A percentile compares a stretch with the other conserved stretches of the same genome.
phyloP scores from a whole-genome alignment of 148 eudicot species.

The Vaccinium vitisidaea region DNA sequence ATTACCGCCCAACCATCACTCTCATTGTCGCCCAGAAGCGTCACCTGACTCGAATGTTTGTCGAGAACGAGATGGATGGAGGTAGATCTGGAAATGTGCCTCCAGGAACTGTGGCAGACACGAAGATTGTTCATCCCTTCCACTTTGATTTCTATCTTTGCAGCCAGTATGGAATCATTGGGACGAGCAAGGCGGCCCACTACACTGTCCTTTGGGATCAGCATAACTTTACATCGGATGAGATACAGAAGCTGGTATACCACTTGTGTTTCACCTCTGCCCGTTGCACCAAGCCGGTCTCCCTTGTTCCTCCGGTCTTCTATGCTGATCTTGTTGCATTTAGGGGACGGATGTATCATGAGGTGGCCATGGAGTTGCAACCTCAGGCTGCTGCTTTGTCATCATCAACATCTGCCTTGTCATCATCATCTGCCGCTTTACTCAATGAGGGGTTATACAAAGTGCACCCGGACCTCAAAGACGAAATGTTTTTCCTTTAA shows the following conservation, averaged over 20 bases:
- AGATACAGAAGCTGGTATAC: constrained; percentile 44
- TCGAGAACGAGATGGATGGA: constrained; percentile 20
- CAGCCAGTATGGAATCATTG: constrained; percentile 47
- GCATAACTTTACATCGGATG: constrained; percentile 36
- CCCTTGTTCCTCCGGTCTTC: constrained; percentile 52
- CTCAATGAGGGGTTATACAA: neutral
- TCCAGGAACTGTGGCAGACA: constrained; percentile 48
- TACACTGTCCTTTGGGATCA: constrained; percentile 45
- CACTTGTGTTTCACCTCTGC: constrained; percentile 53
- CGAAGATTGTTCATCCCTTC: constrained; percentile 28
- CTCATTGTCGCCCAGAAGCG: constrained; percentile 40
- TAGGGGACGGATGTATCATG: constrained; percentile 48
- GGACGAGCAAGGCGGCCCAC: constrained; percentile 56
- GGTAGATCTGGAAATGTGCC: constrained; percentile 27
- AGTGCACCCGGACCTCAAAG: neutral
- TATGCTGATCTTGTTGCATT: constrained; percentile 57
- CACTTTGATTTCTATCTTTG: constrained; percentile 38
- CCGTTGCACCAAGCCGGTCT: constrained; percentile 50
- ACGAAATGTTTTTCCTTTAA: neutral
- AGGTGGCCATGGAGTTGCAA: constrained; percentile 28
- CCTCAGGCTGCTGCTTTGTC: constrained; percentile 19
- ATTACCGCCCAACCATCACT: constrained; percentile 34
- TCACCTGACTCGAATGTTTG: constrained; percentile 38
- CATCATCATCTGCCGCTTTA: neutral
- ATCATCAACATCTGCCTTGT: neutral